Conservation (phyloP, 768 basidiomycete species). For the Nidularia sp. region DNA sequence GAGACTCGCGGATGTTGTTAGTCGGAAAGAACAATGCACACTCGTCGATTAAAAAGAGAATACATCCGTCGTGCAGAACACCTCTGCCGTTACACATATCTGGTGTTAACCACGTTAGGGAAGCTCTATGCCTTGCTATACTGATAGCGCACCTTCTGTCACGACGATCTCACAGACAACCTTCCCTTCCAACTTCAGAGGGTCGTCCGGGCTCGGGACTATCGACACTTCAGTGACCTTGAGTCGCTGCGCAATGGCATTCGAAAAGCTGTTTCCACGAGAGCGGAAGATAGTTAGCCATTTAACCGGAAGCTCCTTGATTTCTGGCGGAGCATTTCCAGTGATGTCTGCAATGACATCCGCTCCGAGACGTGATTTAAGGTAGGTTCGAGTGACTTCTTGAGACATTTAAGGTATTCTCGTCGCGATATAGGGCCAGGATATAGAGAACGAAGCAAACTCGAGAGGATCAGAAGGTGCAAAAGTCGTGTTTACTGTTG, state of each 20-base stretch:
- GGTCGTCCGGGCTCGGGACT: constrained; percentile 28
- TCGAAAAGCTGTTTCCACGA: constrained; percentile 23
- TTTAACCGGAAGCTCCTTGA: constrained; percentile 32
- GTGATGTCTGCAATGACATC: constrained; percentile 18
- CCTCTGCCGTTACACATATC: constrained; percentile 40
- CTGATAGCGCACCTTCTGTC: constrained; percentile 30
- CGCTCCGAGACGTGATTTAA: constrained; percentile 14
- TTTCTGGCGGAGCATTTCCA: constrained; percentile 29
- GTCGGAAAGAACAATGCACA: too few relatives aligned
- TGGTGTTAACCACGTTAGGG: too few relatives aligned
- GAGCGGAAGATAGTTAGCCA: constrained; percentile 30
- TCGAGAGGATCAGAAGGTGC: background rate
- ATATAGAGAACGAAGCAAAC: background rate
- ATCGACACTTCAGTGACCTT: constrained; percentile 37
- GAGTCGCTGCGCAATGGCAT: constrained; percentile 19
- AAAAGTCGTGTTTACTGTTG: background rate
- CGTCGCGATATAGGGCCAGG: background rate
- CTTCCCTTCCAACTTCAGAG: constrained; percentile 26
- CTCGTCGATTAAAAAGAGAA: constrained; percentile 44
- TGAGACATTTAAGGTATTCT: background rate
- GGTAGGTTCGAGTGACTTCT: constrained; percentile 8
- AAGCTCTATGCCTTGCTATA: too few relatives aligned
- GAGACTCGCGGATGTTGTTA: too few relatives aligned
- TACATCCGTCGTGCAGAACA: constrained; percentile 36
- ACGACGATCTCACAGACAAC: constrained; percentile 39